Percentiles rank a stretch among this genome's conserved stretches.
These are phyloP conservation scores for Pachyrhizus erosus DNA, from an alignment of 306 rosid genomes.

Conservation along the genomic window DNA sequence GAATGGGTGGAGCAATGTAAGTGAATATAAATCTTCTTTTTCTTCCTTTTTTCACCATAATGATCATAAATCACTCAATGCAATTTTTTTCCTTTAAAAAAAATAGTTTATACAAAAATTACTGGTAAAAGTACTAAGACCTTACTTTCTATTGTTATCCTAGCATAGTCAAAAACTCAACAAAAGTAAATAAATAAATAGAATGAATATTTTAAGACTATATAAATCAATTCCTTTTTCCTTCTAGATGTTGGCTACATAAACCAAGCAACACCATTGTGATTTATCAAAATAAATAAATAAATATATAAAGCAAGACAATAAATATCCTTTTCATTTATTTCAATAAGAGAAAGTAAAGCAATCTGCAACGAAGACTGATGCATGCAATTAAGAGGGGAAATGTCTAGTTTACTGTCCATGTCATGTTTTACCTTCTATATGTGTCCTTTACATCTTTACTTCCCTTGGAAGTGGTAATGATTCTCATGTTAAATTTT, in stretches of 20 bases:
- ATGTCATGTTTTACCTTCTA: constrained; percentile 14
- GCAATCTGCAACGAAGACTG: background rate
- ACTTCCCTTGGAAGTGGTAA: background rate
- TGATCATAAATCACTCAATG: constrained; percentile 6
- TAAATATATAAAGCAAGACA: background rate
- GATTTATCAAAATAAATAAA: background rate
- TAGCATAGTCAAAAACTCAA: constrained; percentile 26
- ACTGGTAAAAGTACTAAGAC: background rate
- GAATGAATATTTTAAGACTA: background rate
- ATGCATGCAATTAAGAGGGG: background rate
- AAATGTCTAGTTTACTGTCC: background rate
- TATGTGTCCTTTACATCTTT: background rate
- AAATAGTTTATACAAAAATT: background rate
- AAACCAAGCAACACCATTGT: background rate
- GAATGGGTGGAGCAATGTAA: background rate
- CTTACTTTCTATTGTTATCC: background rate
- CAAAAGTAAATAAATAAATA: background rate
- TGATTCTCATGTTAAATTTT: background rate
- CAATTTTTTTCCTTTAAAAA: background rate
- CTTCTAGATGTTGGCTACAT: background rate
- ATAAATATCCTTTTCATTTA: background rate
- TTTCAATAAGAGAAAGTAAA: constrained; percentile 18
- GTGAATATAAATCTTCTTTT: background rate
- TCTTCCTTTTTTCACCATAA: background rate
- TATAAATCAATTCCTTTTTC: background rate